These are phyloP conservation scores for Fusarium graminum DNA, from an alignment of 2,329 filamentous ascomycete species.

Conservation along the genomic window DNA sequence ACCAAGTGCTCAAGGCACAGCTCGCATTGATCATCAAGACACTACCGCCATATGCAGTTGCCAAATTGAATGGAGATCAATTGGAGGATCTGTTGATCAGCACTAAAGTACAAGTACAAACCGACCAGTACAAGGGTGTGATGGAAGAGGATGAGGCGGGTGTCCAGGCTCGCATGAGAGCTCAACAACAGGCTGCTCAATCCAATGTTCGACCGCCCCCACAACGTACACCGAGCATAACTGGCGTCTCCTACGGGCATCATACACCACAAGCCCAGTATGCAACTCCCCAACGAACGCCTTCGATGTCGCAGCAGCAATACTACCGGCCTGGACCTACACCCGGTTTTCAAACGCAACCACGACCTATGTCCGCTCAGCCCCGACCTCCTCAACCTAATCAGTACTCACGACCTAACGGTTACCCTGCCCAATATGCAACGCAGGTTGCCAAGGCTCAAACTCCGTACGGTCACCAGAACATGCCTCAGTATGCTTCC, in stretches of 20 bases:
- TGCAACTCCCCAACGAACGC: slow-evolving; percentile 61
- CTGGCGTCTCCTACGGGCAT: slow-evolving; percentile 59
- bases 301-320: slow-evolving; percentile 60
- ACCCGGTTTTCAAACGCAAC: slow-evolving; percentile 61
- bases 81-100: slow-evolving; percentile 86
- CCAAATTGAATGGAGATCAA: slow-evolving; percentile 87
- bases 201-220: slow-evolving; percentile 53
- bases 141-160: slow-evolving; percentile 86
- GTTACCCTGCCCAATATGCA: slow-evolving; percentile 61
- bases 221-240: slow-evolving; percentile 56
- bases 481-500: slow-evolving; percentile 62
- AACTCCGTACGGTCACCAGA: slow-evolving; percentile 65
- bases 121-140: slow-evolving; percentile 79
- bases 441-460: slow-evolving; percentile 66
- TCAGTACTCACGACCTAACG: slow-evolving; percentile 64
- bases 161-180: slow-evolving; percentile 63
- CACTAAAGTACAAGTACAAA: slow-evolving; percentile 79
- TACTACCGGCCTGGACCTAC: slow-evolving; percentile 58
- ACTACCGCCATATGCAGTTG: slow-evolving; percentile 86
- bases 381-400: slow-evolving; percentile 59
- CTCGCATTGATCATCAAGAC: slow-evolving; percentile 79
- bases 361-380: slow-evolving; percentile 53
- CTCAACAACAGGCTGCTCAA: slow-evolving; percentile 54
- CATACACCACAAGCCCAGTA: slow-evolving; percentile 62
- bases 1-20: slow-evolving; percentile 81